phyloP scores from a whole-genome alignment of 1,284 basidiomycete genomes.

The Apiotrichum sp. region DNA sequence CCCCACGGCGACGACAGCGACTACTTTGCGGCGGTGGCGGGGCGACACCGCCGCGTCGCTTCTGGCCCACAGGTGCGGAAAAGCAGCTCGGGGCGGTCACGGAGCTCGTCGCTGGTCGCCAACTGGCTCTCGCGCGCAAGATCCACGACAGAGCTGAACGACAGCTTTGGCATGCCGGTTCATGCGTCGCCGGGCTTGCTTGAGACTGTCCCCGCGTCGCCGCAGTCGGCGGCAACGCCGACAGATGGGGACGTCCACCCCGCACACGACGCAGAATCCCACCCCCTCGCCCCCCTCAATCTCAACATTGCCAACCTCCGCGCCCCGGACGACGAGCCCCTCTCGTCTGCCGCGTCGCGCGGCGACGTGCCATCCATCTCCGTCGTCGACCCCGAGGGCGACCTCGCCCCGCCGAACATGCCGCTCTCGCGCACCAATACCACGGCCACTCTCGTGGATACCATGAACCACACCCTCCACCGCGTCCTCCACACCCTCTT shows the following conservation, averaged over 20 bases:
- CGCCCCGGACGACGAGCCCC: not conserved
- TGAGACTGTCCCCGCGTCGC: constrained; percentile 1
- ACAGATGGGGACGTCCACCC: not conserved
- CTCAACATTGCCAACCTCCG: not conserved
- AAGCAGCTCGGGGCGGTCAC: not conserved
- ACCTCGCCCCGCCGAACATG: not conserved
- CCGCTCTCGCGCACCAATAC: not conserved
- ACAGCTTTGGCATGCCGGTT: too few relatives aligned
- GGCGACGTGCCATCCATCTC: not conserved
- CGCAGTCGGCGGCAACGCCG: not conserved
- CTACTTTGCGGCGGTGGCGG: constrained; percentile 5
- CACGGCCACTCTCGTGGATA: not conserved
- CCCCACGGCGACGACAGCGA: not conserved
- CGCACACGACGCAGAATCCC: not conserved
- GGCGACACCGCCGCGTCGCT: constrained; percentile 3
- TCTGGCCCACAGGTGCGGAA: not conserved
- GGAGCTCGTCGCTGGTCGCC: not conserved
- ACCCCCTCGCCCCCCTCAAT: not conserved
- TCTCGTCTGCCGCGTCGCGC: not conserved
- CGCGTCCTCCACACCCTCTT: constrained; percentile 53
- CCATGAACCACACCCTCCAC: not conserved
- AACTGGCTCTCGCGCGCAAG: not conserved
- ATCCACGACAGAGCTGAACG: not conserved
- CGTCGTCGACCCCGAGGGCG: not conserved
- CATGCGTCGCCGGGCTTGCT: not conserved